Evolutionary conservation across 768 basidiomycete species (phyloP), one percentile per base, ranked within the genome.

Genomic region (Leucocoprinus sp.): DNA sequence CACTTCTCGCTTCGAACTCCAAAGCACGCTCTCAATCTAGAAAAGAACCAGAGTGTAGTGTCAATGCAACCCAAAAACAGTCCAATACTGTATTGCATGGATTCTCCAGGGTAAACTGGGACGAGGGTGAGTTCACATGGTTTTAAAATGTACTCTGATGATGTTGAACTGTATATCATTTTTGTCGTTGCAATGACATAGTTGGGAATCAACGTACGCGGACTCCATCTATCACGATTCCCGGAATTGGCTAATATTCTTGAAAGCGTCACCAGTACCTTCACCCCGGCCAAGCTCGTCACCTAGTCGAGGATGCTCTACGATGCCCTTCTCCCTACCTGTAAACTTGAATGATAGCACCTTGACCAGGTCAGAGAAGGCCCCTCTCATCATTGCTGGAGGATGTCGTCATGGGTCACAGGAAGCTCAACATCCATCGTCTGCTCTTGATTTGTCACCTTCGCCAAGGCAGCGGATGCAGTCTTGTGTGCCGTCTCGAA

Each of bases 41-140:
- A 26, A n/a, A 22, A 9, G 17, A 22, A 14, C 19, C 23, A n/a
- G 37, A 45, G 34, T 39, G 44, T 15, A 45, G 44, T 31, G n/a
- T 39, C 8, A 45, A 37, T 15, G 27, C 44, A 19, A 33, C 38
- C 12, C 28, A 19, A 14, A 19, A 19, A 5, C 28, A 39, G 28
- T n/a, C 5, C 11, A 21, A n/a, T 17, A 28, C 37, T 11, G 26
- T 12, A 4, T 21, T 39, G 15, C 35, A 29, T 5, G 36, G 43
- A 7, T 37, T 45, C 19, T 45, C 44, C 0, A 29, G 11, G 5
- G 22, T 31, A 2, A n/a, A 45, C 15, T 45, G 44, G 44, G 11
- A 39, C 17, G 37, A 38, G 29, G 44, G 44, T 45, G 22, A 11
- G 42, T 37, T 21, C 14, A 1, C 12, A 14, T 6, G 18, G 5